Conservation (phyloP, 768 basidiomycete species). For the Collybia sp. region DNA sequence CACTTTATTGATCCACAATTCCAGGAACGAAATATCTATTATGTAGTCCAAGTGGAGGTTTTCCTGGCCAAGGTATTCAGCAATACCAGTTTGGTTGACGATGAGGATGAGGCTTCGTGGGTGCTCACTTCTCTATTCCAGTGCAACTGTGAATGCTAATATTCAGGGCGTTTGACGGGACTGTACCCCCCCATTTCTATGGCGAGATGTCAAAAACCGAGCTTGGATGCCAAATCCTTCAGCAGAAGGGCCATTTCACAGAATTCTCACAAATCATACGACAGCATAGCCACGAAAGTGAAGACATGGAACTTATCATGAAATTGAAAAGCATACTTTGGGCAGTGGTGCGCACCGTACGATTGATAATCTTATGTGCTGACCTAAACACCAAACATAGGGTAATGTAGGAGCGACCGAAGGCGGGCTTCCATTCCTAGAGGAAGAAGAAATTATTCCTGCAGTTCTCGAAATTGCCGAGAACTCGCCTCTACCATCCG, state of each 20-base stretch:
- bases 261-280: conserved; percentile 91
- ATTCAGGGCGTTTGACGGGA: conserved; percentile 72
- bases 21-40: conserved; percentile 90
- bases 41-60: conserved; percentile 92
- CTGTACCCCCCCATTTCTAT: conserved; percentile 93
- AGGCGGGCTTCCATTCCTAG: conserved; percentile 90
- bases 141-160: conserved; percentile 1
- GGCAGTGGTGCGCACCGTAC: conserved; percentile 78
- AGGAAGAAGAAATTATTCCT: conserved; percentile 93
- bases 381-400: conserved; percentile 32
- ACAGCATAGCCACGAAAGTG: conserved; percentile 78
- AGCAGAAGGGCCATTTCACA: conserved; percentile 85
- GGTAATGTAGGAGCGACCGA: conserved; percentile 91
- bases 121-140: conserved; percentile 11
- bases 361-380: neutral
- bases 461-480: conserved; percentile 89
- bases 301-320: conserved; percentile 78
- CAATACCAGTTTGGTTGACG: conserved; percentile 49
- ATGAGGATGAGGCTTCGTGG: conserved; percentile 59
- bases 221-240: conserved; percentile 86
- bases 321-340: conserved; percentile 95
- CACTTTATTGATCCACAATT: neutral
- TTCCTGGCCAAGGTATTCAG: conserved; percentile 81
- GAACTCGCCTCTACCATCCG: conserved; percentile 82
- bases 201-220: conserved; percentile 98